A percentile compares a stretch with the other conserved stretches of the same genome.
These are phyloP conservation scores for Fragaria vesca DNA, from an alignment of 306 rosid genomes.

Conservation along the genomic window DNA sequence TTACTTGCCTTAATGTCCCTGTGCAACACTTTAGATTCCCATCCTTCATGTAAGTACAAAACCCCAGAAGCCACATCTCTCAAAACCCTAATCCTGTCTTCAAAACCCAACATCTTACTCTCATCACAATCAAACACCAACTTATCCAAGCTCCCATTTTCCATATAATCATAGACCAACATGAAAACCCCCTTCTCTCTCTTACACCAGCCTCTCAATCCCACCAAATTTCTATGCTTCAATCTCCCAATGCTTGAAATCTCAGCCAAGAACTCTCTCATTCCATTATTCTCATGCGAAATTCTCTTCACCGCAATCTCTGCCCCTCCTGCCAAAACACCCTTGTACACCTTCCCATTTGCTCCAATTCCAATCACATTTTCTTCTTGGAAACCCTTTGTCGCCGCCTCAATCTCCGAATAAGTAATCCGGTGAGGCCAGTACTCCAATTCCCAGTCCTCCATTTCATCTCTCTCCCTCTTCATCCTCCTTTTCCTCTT, in stretches of 20 bases:
- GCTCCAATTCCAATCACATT: constrained; percentile 85
- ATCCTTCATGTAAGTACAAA: constrained; percentile 82
- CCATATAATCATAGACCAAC: constrained; percentile 77
- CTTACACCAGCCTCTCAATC: constrained; percentile 87
- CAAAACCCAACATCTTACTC: constrained; percentile 40
- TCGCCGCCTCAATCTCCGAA: constrained; percentile 59
- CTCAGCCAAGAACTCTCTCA: constrained; percentile 77
- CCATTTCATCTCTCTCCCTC: constrained; percentile 66
- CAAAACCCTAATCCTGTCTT: constrained; percentile 56
- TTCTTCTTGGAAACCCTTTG: constrained; percentile 55
- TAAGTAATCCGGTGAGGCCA: constrained; percentile 81
- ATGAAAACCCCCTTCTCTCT: constrained; percentile 59
- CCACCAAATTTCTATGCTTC: constrained; percentile 72
- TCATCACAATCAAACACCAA: constrained; percentile 55
- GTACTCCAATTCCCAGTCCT: constrained; percentile 92
- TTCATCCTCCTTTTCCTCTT: constrained; percentile 34
- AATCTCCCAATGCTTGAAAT: constrained; percentile 81
- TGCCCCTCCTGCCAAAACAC: constrained; percentile 51
- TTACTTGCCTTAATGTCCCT: constrained; percentile 93
- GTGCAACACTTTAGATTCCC: constrained; percentile 73
- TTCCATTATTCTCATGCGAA: constrained; percentile 67
- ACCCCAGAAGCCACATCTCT: constrained; percentile 73
- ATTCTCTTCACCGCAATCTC: constrained; percentile 77
- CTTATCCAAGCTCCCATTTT: constrained; percentile 79
- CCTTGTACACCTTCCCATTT: constrained; percentile 80